phyloP scores from a whole-genome alignment of 2,329 filamentous ascomycete genomes.

The Parascedosporium putredinis region DNA sequence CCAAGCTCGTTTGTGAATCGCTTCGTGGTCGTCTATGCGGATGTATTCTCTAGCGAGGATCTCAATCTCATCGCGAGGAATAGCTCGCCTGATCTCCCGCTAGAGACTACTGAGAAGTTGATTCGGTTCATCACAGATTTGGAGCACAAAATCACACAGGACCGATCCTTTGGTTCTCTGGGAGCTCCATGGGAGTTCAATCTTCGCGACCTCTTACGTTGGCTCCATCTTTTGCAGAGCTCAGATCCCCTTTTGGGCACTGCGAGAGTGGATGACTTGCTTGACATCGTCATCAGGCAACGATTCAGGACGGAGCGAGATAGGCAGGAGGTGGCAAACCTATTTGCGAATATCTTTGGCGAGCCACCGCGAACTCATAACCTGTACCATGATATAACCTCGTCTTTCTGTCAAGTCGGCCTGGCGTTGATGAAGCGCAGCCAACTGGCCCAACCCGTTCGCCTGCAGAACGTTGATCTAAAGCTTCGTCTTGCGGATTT shows the following conservation, averaged over 20 bases:
- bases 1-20: slow-evolving; percentile 96
- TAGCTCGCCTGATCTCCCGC: slow-evolving; percentile 57
- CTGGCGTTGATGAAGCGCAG: slow-evolving; percentile 60
- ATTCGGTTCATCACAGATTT: slow-evolving; percentile 75
- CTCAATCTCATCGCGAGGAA: slow-evolving; percentile 70
- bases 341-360: slow-evolving; percentile 59
- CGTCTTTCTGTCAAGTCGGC: slow-evolving; percentile 65
- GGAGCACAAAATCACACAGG: slow-evolving; percentile 57
- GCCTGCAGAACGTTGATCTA: slow-evolving; percentile 38
- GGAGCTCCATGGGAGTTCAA: slow-evolving; percentile 94
- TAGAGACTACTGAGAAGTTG: slow-evolving; percentile 51
- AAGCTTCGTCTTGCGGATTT: slow-evolving; percentile 57
- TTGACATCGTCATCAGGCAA: slow-evolving; percentile 74
- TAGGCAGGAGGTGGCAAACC: slow-evolving; percentile 47
- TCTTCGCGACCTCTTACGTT: slow-evolving; percentile 77
- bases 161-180: slow-evolving; percentile 47
- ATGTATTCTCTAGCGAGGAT: slow-evolving; percentile 75
- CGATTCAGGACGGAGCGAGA: slow-evolving; percentile 71
- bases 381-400: slow-evolving; percentile 61
- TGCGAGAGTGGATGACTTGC: slow-evolving; percentile 58
- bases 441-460: slow-evolving; percentile 36
- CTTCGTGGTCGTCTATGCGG: slow-evolving; percentile 95
- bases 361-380: slow-evolving; percentile 43
- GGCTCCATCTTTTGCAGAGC: slow-evolving; percentile 59
- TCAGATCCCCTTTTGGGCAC: slow-evolving; percentile 49